Conservation (phyloP, 768 basidiomycete genomes). For the Boletus patriciae region DNA sequence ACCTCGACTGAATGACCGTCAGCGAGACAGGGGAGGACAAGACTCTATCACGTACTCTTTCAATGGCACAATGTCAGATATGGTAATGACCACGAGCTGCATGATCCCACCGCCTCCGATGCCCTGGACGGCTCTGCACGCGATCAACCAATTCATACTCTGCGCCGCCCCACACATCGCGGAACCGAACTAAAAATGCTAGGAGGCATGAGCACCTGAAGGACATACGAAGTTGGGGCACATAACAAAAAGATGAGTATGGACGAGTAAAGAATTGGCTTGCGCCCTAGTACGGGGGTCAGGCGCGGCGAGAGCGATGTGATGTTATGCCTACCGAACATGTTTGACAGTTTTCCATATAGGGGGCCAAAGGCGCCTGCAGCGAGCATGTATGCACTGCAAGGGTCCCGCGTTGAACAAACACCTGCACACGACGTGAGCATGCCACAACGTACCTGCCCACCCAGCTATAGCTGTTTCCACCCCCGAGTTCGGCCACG, state of each 20-base stretch:
- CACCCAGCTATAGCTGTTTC: conserved; percentile 69
- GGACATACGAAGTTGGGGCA: background rate
- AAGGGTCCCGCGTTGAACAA: background rate
- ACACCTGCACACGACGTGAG: background rate
- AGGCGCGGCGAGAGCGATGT: background rate
- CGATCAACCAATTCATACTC: conserved; percentile 73
- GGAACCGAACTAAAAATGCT: conserved; percentile 62
- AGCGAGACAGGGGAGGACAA: conserved; percentile 17
- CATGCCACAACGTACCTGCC: conserved; percentile 47
- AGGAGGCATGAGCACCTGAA: background rate
- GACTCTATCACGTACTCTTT: conserved; percentile 53
- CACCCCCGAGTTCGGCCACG: conserved; percentile 60
- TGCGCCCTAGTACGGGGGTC: conserved; percentile 47
- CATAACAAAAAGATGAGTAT: conserved; percentile 69
- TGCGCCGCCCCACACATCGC: conserved; percentile 83
- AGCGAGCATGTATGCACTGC: conserved; percentile 72
- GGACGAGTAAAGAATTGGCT: conserved; percentile 65
- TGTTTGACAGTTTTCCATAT: conserved; percentile 77
- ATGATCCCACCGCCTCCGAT: conserved; percentile 82
- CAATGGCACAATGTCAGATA: conserved; percentile 81
- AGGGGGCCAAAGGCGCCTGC: conserved; percentile 66
- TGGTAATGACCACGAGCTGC: conserved; percentile 73
- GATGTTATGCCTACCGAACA: conserved; percentile 32
- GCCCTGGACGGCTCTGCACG: conserved; percentile 77
- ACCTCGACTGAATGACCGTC: conserved; percentile 53